Conservation (phyloP, 1,284 basidiomycete genomes). For the Inonotus obliquus region DNA sequence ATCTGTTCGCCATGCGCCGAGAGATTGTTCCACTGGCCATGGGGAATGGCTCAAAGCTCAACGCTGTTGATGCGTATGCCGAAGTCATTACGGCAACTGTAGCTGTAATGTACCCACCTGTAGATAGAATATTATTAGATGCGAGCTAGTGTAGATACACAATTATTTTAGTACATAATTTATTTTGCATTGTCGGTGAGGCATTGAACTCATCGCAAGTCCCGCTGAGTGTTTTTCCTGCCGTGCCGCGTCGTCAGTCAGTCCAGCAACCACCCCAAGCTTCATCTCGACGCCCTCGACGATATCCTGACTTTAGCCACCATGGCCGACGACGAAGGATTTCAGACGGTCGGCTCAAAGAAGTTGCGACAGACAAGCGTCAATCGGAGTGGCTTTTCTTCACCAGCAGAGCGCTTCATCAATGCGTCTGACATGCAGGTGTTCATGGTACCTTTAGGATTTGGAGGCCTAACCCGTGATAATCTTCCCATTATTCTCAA, state of each 20-base stretch:
- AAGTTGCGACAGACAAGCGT: background rate
- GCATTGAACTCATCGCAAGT: too few relatives aligned
- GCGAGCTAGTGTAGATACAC: too few relatives aligned
- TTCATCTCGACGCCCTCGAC: too few relatives aligned
- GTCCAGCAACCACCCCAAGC: too few relatives aligned
- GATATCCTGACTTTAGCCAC: too few relatives aligned
- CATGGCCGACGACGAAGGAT: background rate
- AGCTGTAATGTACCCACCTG: too few relatives aligned
- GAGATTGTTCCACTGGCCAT: conserved; percentile 89
- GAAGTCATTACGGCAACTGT: too few relatives aligned
- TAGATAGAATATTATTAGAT: too few relatives aligned
- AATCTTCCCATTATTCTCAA: background rate
- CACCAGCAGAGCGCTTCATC: background rate
- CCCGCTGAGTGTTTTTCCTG: too few relatives aligned
- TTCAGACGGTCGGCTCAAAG: background rate
- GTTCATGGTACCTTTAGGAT: background rate
- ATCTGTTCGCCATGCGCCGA: conserved; percentile 83
- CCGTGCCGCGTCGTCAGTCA: too few relatives aligned
- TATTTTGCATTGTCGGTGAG: too few relatives aligned
- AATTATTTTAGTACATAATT: too few relatives aligned
- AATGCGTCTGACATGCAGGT: background rate
- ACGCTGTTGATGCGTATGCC: conserved; percentile 96
- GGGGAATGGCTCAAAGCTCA: conserved; percentile 89
- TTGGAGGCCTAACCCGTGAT: background rate
- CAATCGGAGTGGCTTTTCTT: background rate